phyloP scores from a whole-genome alignment of 1,139 yeast genomes.

The Suhomyces terraborum region DNA sequence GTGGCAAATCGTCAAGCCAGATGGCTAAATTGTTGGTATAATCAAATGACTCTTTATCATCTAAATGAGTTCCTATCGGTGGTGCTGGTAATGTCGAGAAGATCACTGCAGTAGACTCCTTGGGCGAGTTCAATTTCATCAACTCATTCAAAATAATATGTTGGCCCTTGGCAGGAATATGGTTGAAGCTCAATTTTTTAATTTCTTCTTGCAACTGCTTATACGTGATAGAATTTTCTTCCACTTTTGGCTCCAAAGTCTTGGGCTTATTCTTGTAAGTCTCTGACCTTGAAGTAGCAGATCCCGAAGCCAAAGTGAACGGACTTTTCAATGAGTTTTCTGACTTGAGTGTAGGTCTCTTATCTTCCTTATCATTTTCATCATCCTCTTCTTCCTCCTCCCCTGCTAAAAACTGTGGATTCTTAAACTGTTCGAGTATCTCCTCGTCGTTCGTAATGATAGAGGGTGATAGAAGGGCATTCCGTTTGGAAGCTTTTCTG shows the following conservation, averaged over 20 bases:
- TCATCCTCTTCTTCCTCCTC: constrained; percentile 32
- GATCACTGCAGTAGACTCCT: constrained; percentile 63
- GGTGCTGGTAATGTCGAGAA: constrained; percentile 93
- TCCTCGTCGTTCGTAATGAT: constrained; percentile 43
- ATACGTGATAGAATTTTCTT: constrained; percentile 27
- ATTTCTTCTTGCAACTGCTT: constrained; percentile 43
- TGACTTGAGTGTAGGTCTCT: not conserved
- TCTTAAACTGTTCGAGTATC: constrained; percentile 38
- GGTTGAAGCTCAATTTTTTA: constrained; percentile 64
- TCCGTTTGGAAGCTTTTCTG: constrained; percentile 6
- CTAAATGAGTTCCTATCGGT: constrained; percentile 72
- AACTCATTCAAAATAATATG: constrained; percentile 84
- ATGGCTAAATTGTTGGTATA: constrained; percentile 75
- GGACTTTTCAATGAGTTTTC: constrained; percentile 4
- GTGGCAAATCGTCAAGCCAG: constrained; percentile 83
- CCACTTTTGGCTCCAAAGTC: not conserved
- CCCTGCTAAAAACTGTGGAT: constrained; percentile 38
- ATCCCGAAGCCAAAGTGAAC: constrained; percentile 6
- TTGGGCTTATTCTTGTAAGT: constrained; percentile 12
- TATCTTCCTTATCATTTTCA: constrained; percentile 2
- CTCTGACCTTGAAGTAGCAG: constrained; percentile 14
- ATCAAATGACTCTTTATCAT: constrained; percentile 66
- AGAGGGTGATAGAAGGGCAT: constrained; percentile 29
- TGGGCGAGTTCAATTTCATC: constrained; percentile 63
- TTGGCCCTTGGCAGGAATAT: constrained; percentile 88